Base-by-base conservation (phyloP, 2,329 filamentous ascomycete genomes). In the Calonectria pseudoreteaudii region DNA sequence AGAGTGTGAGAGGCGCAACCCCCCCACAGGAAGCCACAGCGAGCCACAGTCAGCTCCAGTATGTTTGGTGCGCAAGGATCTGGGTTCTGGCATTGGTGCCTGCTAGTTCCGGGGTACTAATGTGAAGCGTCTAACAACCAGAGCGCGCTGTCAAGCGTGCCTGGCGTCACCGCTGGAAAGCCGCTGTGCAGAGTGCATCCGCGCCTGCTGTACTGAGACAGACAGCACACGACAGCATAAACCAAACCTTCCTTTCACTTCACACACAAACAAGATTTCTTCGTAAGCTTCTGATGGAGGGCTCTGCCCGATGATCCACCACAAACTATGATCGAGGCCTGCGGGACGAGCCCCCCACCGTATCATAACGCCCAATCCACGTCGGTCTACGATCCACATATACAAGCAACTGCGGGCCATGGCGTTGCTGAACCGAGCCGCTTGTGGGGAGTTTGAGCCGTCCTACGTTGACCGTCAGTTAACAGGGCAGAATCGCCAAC, bases 311-410 rank as follows among this genome's bases (percentile, higher is more conserved):
- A 65, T 65, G 60, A 49, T 65, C 60, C 60, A 65, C 60, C 60
- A 31, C 18, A 65, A 62, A 65, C 56, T 60, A 60, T 70, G 68
- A 70, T 70, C 68, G 36, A 65, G 47, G 36, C 58, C 58, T 58
- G 58, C 58, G 68, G 34, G 60, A 62, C 56, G 31, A 60, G 47
- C 28, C 68, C 68, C 68, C 68, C 47, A 70, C 68, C 20, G 23
- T 31, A 30, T 50, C 47, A 30, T 30, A 65, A 65, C 38, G 58
- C 28, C 68, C 58, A 60, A 65, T 70, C 44, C 44, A 70, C 47
- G 26, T 52, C 49, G 60, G 34, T 36, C n/a, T 62, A 18, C 36
- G 68, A 28, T 70, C 68, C 68, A 70, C 68, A 70, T 38, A 70
- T 34, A 62, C 34, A 34, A 38, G n/a, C 49, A 49, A 30, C 49